phyloP scores from a whole-genome alignment of 495 filamentous ascomycete genomes.

The Daldinia decipiens region DNA sequence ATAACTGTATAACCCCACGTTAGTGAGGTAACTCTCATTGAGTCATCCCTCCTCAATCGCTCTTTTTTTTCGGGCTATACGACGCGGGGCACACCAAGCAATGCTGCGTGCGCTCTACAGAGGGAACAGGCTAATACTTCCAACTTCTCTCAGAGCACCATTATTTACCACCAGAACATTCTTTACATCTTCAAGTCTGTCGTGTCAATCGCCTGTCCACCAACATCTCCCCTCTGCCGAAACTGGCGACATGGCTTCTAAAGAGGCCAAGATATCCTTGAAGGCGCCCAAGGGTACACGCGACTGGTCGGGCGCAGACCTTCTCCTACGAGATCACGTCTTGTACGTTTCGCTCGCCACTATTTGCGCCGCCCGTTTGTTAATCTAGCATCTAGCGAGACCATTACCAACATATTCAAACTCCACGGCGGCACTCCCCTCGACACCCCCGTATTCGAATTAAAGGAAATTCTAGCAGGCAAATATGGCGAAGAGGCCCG shows the following conservation, averaged over 20 bases:
- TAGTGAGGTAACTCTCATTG: conserved; percentile 29
- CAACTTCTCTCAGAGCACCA: conserved; percentile 9
- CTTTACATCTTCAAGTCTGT: conserved; percentile 4
- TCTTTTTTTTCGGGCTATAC: conserved; percentile 23
- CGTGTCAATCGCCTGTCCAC: conserved; percentile 9
- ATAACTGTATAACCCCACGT: conserved; percentile 33
- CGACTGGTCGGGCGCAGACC: conserved; percentile 36
- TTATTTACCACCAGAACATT: conserved; percentile 11
- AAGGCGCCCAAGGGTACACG: conserved; percentile 39
- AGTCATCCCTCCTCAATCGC: conserved; percentile 31
- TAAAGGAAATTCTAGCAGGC: conserved; percentile 75
- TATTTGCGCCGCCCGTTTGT: background rate
- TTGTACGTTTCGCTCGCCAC: conserved; percentile 24
- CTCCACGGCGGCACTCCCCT: conserved; percentile 57
- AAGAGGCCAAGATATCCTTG: conserved; percentile 34
- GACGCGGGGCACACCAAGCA: conserved; percentile 27
- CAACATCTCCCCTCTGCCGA: conserved; percentile 2
- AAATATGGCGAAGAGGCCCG: conserved; percentile 88
- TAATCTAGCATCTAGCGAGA: conserved; percentile 36
- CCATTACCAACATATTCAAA: conserved; percentile 48
- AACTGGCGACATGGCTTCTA: conserved; percentile 33
- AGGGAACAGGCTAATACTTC: conserved; percentile 26
- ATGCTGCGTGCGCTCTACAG: conserved; percentile 35
- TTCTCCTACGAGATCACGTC: conserved; percentile 38
- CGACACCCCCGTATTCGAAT: conserved; percentile 62